These are phyloP conservation scores for Entoloma clypeatum DNA, from an alignment of 1,284 basidiomycete genomes.

Conservation along the genomic window DNA sequence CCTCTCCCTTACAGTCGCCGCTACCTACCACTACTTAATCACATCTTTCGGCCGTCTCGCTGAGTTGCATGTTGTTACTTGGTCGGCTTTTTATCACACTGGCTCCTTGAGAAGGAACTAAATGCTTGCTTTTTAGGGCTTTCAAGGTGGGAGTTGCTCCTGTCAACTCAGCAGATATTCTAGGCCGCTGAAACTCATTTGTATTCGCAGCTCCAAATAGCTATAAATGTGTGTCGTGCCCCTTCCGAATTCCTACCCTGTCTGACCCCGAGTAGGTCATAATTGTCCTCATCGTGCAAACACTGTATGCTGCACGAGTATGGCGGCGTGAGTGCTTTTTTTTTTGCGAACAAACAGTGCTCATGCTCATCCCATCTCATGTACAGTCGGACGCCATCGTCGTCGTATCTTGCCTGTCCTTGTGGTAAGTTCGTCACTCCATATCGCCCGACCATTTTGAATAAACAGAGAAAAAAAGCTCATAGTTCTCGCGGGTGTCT, in stretches of 20 bases:
- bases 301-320: constrained; percentile 16
- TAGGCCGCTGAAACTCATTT: neutral
- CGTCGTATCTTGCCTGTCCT: constrained; percentile 16
- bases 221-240: constrained; percentile 13
- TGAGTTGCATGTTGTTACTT: constrained; percentile 23
- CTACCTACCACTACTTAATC: constrained; percentile 23
- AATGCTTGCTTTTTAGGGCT: constrained; percentile 3
- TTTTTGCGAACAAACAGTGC: neutral
- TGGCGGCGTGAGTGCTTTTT: constrained; percentile 15
- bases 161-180: neutral
- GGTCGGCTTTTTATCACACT: constrained; percentile 20
- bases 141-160: constrained; percentile 10
- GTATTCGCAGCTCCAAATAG: constrained; percentile 11
- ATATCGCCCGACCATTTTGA: constrained; percentile 1
- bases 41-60: constrained; percentile 23
- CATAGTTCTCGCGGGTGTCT: constrained; percentile 18
- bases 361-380: neutral
- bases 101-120: neutral
- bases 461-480: constrained; percentile 10
- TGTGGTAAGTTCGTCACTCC: constrained; percentile 14
- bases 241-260: neutral
- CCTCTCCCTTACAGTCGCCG: constrained; percentile 18
- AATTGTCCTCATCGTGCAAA: constrained; percentile 17
- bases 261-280: constrained; percentile 5
- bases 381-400: constrained; percentile 16